These are phyloP conservation scores for Talaromyces pinophilus DNA, from an alignment of 2,329 filamentous ascomycete species.

Conservation along the genomic window DNA sequence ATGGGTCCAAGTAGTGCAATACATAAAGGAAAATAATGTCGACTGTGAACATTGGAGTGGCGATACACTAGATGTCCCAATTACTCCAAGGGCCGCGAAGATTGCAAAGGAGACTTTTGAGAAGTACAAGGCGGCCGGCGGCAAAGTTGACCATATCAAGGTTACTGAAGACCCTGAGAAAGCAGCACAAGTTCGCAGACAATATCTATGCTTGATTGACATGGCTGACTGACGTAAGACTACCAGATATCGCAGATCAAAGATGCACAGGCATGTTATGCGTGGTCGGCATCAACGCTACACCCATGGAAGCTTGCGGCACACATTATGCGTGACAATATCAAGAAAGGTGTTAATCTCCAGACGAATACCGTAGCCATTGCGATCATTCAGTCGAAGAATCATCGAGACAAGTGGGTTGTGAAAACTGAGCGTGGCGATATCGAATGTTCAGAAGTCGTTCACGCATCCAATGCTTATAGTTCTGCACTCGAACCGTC, in stretches of 20 bases:
- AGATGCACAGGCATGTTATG: constrained; percentile 14
- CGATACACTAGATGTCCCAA: constrained; percentile 6
- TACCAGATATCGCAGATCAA: constrained; percentile 12
- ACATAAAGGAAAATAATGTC: constrained; percentile 10
- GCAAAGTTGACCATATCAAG: constrained; percentile 15
- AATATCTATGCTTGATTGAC: background rate
- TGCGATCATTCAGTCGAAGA: background rate
- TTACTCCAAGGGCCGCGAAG: background rate
- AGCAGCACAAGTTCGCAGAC: background rate
- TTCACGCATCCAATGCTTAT: constrained; percentile 13
- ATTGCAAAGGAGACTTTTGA: constrained; percentile 2
- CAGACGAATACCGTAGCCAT: background rate
- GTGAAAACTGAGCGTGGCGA: constrained; percentile 13
- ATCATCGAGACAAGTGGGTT: background rate
- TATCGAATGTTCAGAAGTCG: constrained; percentile 4
- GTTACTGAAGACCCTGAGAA: background rate
- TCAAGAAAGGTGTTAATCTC: constrained; percentile 5
- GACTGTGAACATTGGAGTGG: constrained; percentile 13
- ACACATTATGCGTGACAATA: constrained; percentile 13
- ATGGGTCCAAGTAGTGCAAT: background rate
- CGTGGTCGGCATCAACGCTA: constrained; percentile 10
- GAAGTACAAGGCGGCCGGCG: constrained; percentile 1
- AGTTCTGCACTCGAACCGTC: constrained; percentile 13
- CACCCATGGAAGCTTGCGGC: constrained; percentile 13
- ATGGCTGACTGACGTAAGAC: background rate